A percentile compares a stretch with the other conserved stretches of the same genome.
Evolutionary conservation across 495 filamentous ascomycete genomes (phyloP).

Genomic region (Amorphotheca resinae): DNA sequence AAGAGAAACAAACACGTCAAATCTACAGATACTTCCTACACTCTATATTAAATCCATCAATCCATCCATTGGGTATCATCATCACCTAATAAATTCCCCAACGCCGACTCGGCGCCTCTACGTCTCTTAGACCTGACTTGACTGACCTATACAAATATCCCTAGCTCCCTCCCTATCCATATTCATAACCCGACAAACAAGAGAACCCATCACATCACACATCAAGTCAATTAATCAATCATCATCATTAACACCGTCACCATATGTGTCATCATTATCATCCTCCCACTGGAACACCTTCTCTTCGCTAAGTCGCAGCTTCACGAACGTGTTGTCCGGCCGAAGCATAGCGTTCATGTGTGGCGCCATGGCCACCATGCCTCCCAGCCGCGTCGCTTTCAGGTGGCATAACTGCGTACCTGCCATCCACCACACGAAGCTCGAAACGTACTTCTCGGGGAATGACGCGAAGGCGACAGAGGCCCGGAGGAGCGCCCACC

Average conservation of each 20-base stretch:
- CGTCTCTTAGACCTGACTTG: too few species aligned
- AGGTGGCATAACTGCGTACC: conserved; percentile 50
- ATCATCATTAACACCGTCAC: not conserved
- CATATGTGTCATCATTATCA: not conserved
- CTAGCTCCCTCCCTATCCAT: too few species aligned
- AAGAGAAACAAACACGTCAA: too few species aligned
- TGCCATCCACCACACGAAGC: conserved; percentile 51
- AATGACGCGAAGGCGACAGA: conserved; percentile 40
- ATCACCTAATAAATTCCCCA: too few species aligned
- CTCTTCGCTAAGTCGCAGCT: not conserved
- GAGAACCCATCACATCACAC: too few species aligned
- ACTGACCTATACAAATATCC: too few species aligned
- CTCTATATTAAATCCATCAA: too few species aligned
- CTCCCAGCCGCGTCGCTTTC: conserved; percentile 34
- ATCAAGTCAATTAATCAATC: too few species aligned
- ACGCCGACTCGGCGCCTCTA: too few species aligned
- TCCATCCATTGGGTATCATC: too few species aligned
- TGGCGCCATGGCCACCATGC: conserved; percentile 20
- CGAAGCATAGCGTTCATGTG: conserved; percentile 34
- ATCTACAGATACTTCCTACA: too few species aligned
- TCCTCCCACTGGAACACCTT: not conserved
- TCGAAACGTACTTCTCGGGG: conserved; percentile 1
- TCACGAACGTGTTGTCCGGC: conserved; percentile 20
- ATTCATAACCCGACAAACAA: too few species aligned
- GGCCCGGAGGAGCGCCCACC: conserved; percentile 49